Evolutionary conservation across 306 rosid species (phyloP).

Genomic region (Pueraria montana): DNA sequence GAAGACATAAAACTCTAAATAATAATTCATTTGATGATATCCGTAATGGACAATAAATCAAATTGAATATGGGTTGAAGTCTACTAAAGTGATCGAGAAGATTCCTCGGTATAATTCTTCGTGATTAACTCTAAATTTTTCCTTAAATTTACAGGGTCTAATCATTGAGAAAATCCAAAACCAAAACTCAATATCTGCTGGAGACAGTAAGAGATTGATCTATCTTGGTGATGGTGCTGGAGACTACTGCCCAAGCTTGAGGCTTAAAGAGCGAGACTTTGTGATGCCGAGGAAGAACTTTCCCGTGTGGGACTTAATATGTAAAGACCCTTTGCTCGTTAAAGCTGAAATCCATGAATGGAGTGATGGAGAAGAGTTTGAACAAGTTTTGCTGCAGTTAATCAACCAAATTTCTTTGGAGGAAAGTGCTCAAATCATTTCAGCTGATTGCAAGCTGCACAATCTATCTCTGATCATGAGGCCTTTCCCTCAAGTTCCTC

Average conservation of each 20-base stretch:
- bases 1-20: too few relatives aligned
- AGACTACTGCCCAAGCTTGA: constrained; percentile 72
- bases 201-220: constrained; percentile 58
- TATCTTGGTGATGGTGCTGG: constrained; percentile 75
- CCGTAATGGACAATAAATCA: too few relatives aligned
- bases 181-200: background rate
- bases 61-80: too few relatives aligned
- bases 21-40: too few relatives aligned
- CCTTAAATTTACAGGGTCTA: background rate
- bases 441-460: constrained; percentile 62
- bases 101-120: too few relatives aligned
- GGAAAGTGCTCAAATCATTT: constrained; percentile 44
- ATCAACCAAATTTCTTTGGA: constrained; percentile 54
- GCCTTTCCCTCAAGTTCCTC: constrained; percentile 50
- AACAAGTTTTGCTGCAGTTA: constrained; percentile 45
- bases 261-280: constrained; percentile 60
- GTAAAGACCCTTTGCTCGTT: constrained; percentile 57
- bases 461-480: constrained; percentile 37
- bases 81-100: too few relatives aligned
- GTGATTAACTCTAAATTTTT: too few relatives aligned
- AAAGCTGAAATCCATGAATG: constrained; percentile 72
- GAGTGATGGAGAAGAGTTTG: constrained; percentile 65
- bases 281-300: constrained; percentile 78
- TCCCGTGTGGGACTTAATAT: constrained; percentile 68
- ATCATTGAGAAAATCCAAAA: background rate